A percentile compares a stretch with the other conserved stretches of the same genome.
Evolutionary conservation across 805 yeast species (phyloP).

Genomic region (Suhomyces sp.): DNA sequence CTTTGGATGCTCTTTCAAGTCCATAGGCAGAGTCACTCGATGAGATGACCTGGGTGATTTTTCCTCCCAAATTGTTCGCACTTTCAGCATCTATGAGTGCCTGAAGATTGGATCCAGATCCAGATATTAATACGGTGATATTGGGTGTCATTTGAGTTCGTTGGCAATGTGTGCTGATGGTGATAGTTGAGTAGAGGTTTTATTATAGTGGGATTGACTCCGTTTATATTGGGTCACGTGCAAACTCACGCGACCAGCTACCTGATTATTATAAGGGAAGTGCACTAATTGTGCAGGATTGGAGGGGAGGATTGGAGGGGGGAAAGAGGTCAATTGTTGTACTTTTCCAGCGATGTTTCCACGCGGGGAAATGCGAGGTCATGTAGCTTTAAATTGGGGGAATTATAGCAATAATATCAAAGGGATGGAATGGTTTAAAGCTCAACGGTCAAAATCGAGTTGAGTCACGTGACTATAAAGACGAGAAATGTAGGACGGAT

Average conservation of each 20-base stretch:
- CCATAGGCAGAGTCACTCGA: slow-evolving; percentile 89
- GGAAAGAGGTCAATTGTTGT: too few species aligned
- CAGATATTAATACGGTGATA: slow-evolving; percentile 84
- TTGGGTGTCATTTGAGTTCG: slow-evolving; percentile 10
- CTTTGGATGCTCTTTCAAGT: slow-evolving; percentile 69
- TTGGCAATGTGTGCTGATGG: too few species aligned
- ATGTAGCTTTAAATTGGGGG: too few species aligned
- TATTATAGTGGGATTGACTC: slow-evolving; percentile 12
- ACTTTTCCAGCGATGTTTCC: too few species aligned
- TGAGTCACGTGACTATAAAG: too few species aligned
- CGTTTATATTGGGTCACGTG: slow-evolving; percentile 8
- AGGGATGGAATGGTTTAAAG: too few species aligned
- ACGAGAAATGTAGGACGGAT: too few species aligned
- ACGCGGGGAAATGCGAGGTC: too few species aligned
- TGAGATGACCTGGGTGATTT: slow-evolving; percentile 77
- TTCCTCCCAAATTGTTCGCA: slow-evolving; percentile 30
- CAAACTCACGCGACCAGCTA: too few species aligned
- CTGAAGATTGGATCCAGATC: slow-evolving; percentile 93
- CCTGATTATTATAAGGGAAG: slow-evolving; percentile 1
- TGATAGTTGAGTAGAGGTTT: too few species aligned
- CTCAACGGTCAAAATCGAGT: too few species aligned
- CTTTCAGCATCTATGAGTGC: slow-evolving; percentile 79
- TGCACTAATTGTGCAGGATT: background rate
- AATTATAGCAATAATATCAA: too few species aligned
- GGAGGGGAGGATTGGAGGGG: background rate